Conservation (phyloP, 345 rosid genomes). For the Physaria fendleri region DNA sequence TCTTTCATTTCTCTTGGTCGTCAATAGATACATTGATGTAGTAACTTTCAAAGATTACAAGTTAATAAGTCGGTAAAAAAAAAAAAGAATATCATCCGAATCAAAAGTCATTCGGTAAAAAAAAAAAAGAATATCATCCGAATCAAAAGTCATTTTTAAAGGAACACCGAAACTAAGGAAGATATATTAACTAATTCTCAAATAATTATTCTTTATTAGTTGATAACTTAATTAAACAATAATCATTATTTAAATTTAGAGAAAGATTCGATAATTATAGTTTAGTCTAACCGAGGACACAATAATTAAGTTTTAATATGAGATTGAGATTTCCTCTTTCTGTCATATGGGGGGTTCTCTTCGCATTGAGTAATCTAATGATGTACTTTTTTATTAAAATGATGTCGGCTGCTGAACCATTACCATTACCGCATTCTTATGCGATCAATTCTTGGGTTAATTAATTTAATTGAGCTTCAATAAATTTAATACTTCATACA, state of each 20-base stretch:
- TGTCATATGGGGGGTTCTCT: constrained; percentile 10
- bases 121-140: too few species aligned
- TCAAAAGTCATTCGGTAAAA: too few species aligned
- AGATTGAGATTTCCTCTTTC: background rate
- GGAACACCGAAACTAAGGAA: too few species aligned
- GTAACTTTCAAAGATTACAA: too few species aligned
- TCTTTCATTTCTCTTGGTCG: too few species aligned
- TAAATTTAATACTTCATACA: background rate
- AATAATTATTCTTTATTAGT: background rate
- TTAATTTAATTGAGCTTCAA: background rate
- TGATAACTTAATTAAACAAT: background rate
- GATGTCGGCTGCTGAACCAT: constrained; percentile 30
- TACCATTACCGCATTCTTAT: constrained; percentile 12
- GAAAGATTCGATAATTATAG: constrained; percentile 18
- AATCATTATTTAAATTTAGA: background rate
- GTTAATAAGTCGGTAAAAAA: too few species aligned
- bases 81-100: too few species aligned
- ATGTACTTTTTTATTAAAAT: background rate
- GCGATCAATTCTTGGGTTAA: background rate
- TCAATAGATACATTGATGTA: too few species aligned
- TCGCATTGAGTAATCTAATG: background rate
- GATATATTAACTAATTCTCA: too few species aligned
- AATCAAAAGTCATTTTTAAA: too few species aligned
- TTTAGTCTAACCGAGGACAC: background rate
- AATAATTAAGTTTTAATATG: background rate